Evolutionary conservation across 2,329 filamentous ascomycete species (phyloP).

Genomic region (Diaporthe helianthi): DNA sequence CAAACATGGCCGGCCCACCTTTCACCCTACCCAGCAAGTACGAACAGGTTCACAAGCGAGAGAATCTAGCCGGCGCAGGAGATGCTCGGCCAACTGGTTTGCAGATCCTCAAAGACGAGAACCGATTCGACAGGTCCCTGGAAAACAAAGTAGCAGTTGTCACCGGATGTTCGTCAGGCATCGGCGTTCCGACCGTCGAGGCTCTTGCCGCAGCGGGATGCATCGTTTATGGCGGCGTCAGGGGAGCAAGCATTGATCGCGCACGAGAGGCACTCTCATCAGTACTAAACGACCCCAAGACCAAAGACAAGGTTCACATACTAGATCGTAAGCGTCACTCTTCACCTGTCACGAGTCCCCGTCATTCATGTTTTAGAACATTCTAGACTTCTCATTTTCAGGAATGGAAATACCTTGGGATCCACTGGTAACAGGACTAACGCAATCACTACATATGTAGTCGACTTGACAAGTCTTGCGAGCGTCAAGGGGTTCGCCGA

Average conservation of each 20-base stretch:
- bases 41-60: conserved; percentile 31
- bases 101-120: conserved; percentile 46
- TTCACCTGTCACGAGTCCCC: too few relatives aligned
- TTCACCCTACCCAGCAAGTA: conserved; percentile 33
- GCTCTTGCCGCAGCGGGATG: conserved; percentile 52
- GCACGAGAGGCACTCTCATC: conserved; percentile 43
- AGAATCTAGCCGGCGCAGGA: conserved; percentile 41
- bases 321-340: too few relatives aligned
- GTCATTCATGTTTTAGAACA: too few relatives aligned
- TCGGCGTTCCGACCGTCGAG: conserved; percentile 50
- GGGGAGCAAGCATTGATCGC: conserved; percentile 47
- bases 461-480: conserved; percentile 42
- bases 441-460: too few relatives aligned
- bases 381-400: too few relatives aligned
- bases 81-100: conserved; percentile 47
- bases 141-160: conserved; percentile 48
- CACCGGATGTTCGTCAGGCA: conserved; percentile 49
- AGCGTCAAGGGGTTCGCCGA: conserved; percentile 44
- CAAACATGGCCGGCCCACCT: conserved; percentile 12
- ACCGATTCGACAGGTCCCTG: conserved; percentile 43
- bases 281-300: conserved; percentile 38
- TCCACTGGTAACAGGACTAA: too few relatives aligned
- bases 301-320: conserved; percentile 41
- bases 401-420: too few relatives aligned
- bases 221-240: conserved; percentile 50